Evolutionary conservation across 108 stramenopile genomes (phyloP), one percentile per base, ranked within the genome.

Genomic region (Conticribra weissflogii): DNA sequence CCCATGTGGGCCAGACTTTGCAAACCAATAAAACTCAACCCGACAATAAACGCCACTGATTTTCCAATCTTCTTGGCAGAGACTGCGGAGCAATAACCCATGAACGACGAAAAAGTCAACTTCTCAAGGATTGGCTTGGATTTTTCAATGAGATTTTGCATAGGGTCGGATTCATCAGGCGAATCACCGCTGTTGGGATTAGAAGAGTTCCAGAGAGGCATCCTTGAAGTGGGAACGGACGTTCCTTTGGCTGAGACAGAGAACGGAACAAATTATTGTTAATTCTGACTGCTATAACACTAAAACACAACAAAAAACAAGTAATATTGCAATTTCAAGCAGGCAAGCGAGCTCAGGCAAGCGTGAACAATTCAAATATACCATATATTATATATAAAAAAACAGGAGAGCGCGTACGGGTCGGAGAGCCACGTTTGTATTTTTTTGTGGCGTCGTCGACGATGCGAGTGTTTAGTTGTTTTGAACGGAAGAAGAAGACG

Each of bases 41-140:
- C 96, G 19, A 88, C 71, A 17, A 88, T 51, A 18, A 95, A 61
- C 28, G 93, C 96, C 22, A 88, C 55, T 14, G 70, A 67, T 69
- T 87, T 92, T 44, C 95, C 94, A 47, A 95, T 81, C 64, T 86
- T 87, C 63, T 93, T 89, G 45, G 89, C 70, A 18, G 96, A 92
- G 55, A 82, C 69, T 23, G 93, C 96, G 18, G 90, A 89, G 62
- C 91, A 95, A 78, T 93, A 96, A 18, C 96, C 96, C 63, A 96
- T 70, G 27, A 93, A 63, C 21, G 83, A 76, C 28, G 93, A 94
- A 63, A 95, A 86, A 22, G 82, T 79, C 34, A 92, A 44, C 33
- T 89, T 81, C 36, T 85, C 54, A 7, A 90, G 24, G 49, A 76
- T 21, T 18, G 83, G 84, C 27, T 75, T 82, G 57, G 54, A 79